Conservation (phyloP, 176 grass and related monocot species). For the Lolium rigidum region DNA sequence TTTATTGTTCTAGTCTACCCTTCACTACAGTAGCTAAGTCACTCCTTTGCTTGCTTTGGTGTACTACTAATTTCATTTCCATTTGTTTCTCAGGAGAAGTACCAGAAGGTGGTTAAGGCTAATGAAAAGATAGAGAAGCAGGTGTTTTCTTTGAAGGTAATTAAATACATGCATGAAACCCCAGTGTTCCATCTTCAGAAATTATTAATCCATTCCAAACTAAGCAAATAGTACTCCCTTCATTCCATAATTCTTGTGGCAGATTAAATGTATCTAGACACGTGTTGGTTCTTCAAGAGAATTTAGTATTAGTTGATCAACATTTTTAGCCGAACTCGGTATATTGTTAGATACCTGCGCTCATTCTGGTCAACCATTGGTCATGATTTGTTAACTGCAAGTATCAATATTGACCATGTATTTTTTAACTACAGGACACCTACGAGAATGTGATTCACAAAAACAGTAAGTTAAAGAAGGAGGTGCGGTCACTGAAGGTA, state of each 20-base stretch:
- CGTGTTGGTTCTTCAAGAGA: background rate
- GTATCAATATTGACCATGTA: background rate
- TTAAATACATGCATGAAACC: background rate
- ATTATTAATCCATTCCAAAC: constrained; percentile 1
- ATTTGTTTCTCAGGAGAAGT: constrained; percentile 57
- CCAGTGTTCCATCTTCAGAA: background rate
- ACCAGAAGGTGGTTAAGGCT: constrained; percentile 33
- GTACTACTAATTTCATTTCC: background rate
- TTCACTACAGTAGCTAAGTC: constrained; percentile 8
- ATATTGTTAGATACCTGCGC: constrained; percentile 3
- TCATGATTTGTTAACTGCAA: constrained; percentile 15
- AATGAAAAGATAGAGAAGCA: constrained; percentile 62
- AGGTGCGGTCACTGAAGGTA: constrained; percentile 64
- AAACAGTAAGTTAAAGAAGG: constrained; percentile 49
- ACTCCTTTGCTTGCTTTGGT: background rate
- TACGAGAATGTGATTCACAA: constrained; percentile 50
- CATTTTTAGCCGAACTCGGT: constrained; percentile 17
- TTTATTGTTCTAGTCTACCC: background rate
- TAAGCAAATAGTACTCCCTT: background rate
- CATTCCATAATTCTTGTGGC: too few relatives aligned
- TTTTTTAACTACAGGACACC: constrained; percentile 51
- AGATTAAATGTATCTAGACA: too few relatives aligned
- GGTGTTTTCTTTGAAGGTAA: constrained; percentile 51
- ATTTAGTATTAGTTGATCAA: constrained; percentile 2
- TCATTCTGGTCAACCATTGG: background rate